Base-by-base conservation (phyloP, 768 basidiomycete genomes). In the Hypsizygus marmoreus region DNA sequence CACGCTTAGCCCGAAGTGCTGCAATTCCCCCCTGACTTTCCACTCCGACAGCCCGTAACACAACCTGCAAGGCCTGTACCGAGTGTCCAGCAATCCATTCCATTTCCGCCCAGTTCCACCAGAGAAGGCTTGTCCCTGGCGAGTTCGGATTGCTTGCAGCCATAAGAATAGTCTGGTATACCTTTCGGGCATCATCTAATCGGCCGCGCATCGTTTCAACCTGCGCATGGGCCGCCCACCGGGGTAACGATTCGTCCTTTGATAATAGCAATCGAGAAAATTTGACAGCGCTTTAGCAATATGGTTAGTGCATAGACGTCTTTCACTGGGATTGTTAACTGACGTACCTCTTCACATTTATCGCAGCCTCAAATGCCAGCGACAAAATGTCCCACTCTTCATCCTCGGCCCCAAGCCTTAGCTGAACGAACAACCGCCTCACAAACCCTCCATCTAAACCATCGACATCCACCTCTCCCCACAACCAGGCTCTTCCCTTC, bases 101-200 rank as follows among this genome's bases (percentile, higher is more conserved):
- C 76, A 89, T 77, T 55, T 92, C 84, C 1, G 84, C 86, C 87
- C 88, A 92, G 54, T 84, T 80, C 82, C 83, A 90, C 86, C 86
- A 92, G 49, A 92, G 59, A 45, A 62, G 62, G 16, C 75, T 69
- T 12, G 66, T 57, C 24, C 70, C 75, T 4, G 59, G 58, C 24
- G 67, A 63, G 9, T 61, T 64, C 5, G 64, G 57, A 63, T 40
- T 19, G 68, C 64, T 2, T 1, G 80, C 69, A 5, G 77, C 67
- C 31, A 74, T 66, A 14, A 89, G 75, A 6, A 87, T 72, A 1
- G 83, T 82, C 53, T 83, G 75, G 63, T 88, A 93, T 3, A 93
- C 73, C 57, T 90, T 92, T 24, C 89, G 76, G 11, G 88, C 88
- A 16, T 87, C 87, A 45, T 82, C 80, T 2, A 69, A 47, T 34